A percentile compares a stretch with the other conserved stretches of the same genome.
phyloP scores from a whole-genome alignment of 345 rosid species.

The Kandelia obovata region DNA sequence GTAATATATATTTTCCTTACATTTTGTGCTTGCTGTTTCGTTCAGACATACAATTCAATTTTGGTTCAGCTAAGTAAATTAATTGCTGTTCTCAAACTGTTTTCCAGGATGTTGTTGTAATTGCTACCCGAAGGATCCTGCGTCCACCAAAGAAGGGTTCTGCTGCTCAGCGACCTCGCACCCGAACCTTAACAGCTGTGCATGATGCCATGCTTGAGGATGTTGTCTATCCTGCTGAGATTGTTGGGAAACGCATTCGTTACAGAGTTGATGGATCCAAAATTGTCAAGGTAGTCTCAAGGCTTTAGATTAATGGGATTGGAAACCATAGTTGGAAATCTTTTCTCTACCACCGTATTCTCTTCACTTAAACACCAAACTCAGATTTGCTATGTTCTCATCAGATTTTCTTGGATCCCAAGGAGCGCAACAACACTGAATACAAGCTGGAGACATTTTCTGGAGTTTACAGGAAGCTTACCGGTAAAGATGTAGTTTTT shows the following conservation, averaged over 20 bases:
- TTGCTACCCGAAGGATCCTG: slow-evolving; percentile 64
- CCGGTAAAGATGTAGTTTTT: slow-evolving; percentile 81
- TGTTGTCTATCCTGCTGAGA: slow-evolving; percentile 75
- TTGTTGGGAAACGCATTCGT: slow-evolving; percentile 65
- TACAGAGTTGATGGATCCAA: slow-evolving; percentile 69
- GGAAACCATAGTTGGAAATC: too few species aligned
- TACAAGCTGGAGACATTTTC: slow-evolving; percentile 72
- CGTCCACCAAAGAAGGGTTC: slow-evolving; percentile 84
- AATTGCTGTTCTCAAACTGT: not conserved
- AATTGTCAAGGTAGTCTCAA: slow-evolving; percentile 44
- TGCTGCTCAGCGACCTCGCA: slow-evolving; percentile 68
- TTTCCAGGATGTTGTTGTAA: slow-evolving; percentile 59
- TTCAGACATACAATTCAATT: not conserved
- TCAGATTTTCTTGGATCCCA: slow-evolving; percentile 71
- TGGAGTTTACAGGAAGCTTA: slow-evolving; percentile 81
- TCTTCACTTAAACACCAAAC: too few species aligned
- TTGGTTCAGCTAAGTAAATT: not conserved
- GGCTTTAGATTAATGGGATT: too few species aligned
- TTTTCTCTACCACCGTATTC: too few species aligned
- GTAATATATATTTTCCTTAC: too few species aligned
- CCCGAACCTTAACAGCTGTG: slow-evolving; percentile 65
- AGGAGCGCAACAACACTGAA: slow-evolving; percentile 76
- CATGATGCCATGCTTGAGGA: slow-evolving; percentile 74
- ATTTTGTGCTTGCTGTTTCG: too few species aligned
- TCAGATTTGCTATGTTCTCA: too few species aligned